phyloP scores from a whole-genome alignment of 2,329 filamentous ascomycete species.

The Immersiporthe knoxdaviesiana region DNA sequence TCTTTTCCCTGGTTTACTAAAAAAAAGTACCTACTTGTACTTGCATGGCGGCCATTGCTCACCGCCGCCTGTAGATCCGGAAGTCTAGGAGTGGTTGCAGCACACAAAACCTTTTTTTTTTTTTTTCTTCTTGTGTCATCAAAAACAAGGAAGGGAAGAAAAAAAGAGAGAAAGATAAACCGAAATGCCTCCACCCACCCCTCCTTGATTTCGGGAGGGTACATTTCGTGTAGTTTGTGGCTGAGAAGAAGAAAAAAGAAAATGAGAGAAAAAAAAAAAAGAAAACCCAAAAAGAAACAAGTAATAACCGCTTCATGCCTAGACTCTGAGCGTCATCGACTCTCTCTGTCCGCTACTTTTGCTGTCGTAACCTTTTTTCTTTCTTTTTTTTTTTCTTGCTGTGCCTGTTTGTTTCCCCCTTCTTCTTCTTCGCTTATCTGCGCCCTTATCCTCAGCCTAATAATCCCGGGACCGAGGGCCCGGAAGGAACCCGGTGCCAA shows the following conservation, averaged over 20 bases:
- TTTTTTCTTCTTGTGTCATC: too few species aligned
- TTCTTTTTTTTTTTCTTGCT: not conserved
- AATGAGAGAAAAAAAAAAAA: not conserved
- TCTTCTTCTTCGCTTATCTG: not conserved
- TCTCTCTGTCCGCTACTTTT: not conserved
- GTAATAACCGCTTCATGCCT: not conserved
- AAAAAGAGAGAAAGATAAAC: not conserved
- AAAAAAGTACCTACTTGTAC: too few species aligned
- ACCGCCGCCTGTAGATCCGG: constrained; percentile 10
- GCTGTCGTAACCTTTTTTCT: not conserved
- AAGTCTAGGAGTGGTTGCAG: not conserved
- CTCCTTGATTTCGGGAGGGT: not conserved
- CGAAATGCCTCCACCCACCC: not conserved
- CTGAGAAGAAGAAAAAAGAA: not conserved
- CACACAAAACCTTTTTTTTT: not conserved
- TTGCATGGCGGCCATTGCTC: too few species aligned
- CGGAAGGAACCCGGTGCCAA: not conserved
- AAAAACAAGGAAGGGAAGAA: too few species aligned
- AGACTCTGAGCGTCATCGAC: not conserved
- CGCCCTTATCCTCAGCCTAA: constrained; percentile 13
- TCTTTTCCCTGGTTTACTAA: constrained; percentile 25
- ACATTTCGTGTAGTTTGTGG: not conserved
- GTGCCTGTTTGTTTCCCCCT: not conserved
- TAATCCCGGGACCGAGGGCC: constrained; percentile 11
- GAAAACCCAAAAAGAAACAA: not conserved